phyloP scores from a whole-genome alignment of 73 alveolate genomes.

The Uronychia setigera region DNA sequence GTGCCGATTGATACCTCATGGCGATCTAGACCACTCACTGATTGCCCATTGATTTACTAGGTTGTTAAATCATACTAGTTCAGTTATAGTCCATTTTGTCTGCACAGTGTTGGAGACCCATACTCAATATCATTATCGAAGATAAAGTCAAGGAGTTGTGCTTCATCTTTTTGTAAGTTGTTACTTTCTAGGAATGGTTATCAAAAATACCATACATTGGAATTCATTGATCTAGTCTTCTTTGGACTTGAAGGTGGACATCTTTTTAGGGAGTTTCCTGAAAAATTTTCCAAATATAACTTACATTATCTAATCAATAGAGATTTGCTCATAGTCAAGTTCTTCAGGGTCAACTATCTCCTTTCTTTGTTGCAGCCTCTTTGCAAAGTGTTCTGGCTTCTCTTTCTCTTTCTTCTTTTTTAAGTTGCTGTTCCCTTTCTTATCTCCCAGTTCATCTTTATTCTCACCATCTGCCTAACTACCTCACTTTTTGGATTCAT shows the following conservation, averaged over 20 bases:
- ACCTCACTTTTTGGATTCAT: neutral
- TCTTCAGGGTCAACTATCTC: neutral
- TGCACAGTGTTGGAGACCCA: neutral
- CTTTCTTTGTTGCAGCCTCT: neutral
- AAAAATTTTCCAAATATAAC: neutral
- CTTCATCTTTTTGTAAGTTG: neutral
- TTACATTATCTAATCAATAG: neutral
- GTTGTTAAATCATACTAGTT: neutral
- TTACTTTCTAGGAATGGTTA: neutral
- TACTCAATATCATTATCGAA: neutral
- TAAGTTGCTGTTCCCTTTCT: neutral
- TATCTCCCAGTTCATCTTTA: neutral
- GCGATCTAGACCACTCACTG: no score
- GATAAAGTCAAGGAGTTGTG: neutral
- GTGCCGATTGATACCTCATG: neutral
- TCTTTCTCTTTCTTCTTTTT: neutral
- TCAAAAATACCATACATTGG: neutral
- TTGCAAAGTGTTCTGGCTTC: neutral
- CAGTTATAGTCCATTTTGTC: neutral
- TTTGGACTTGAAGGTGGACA: neutral
- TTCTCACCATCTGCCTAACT: neutral
- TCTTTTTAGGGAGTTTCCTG: neutral
- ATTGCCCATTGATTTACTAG: no score
- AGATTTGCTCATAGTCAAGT: neutral
- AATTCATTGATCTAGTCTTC: neutral